Base-by-base conservation (phyloP, 2,329 filamentous ascomycete genomes). In the Colletotrichum salicis region DNA sequence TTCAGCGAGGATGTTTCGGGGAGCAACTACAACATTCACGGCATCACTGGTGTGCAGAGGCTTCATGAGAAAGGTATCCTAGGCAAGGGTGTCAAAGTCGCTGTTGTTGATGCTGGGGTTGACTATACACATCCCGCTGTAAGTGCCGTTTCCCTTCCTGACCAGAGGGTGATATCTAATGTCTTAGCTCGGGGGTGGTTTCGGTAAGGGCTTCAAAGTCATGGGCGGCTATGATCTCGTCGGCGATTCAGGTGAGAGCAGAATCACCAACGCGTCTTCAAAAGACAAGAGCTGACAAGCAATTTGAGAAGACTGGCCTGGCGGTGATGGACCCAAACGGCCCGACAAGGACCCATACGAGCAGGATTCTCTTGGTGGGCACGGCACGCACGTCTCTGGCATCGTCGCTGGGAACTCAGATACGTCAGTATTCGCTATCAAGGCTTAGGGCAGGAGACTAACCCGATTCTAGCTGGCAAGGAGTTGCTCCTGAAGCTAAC, bases 121-220 rank as follows among this genome's bases (percentile, higher is more conserved):
- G 81, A 83, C 61, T 84, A 84, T 57, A 80, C 77, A 0, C 83
- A 84, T 61, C 76, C 78, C 64, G 80, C 82, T 33, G 81, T 82
- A 73, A 54, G 74, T 69, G 8, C 11, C 15, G 2, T 4, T 6
- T 31, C 8, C n/a, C 10, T 5, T 29, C n/a, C 0, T 24, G 15
- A 15, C n/a, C n/a, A 13, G 8, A 19, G 10, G 4, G 7, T n/a
- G 6, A 6, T 22, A 37, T 8, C 41, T 68, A n/a, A 64, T 19
- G 5, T 8, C 4, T 2, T 19, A 74, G 73, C 67, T 74, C n/a
- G 73, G 73, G 4, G 73, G 71, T 4, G 73, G 73, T 1, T 41
- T 73, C 11, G 73, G 73, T 1, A 35, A 68, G 10, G 70, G 24
- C 1, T 74, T 71, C 73, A 74, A 74, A 35, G 67, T 74, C 7